Evolutionary conservation across 2,329 filamentous ascomycete species (phyloP).

Genomic region (Cladosporium sp.): DNA sequence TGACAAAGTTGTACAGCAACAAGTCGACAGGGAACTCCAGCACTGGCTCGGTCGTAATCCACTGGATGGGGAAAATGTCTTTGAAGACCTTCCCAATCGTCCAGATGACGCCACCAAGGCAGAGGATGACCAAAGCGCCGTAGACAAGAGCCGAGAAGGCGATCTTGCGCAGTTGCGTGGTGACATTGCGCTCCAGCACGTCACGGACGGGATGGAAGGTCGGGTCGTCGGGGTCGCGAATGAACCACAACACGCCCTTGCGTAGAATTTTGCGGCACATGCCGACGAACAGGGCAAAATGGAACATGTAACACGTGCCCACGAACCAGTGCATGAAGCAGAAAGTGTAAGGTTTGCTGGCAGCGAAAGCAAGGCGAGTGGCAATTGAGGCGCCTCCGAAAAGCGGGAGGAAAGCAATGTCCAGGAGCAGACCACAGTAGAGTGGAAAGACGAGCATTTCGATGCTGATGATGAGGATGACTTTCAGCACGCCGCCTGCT

Average conservation of each 20-base stretch:
- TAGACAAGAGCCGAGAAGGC: constrained; percentile 95
- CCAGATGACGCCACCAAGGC: constrained; percentile 95
- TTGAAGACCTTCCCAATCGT: constrained; percentile 66
- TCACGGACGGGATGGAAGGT: constrained; percentile 97
- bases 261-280: constrained; percentile 99
- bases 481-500: constrained; percentile 94
- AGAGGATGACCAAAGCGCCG: constrained; percentile 85
- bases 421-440: constrained; percentile 89
- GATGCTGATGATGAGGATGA: constrained; percentile 96
- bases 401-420: constrained; percentile 80
- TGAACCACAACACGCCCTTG: constrained; percentile 93
- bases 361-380: constrained; percentile 74
- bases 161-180: constrained; percentile 92
- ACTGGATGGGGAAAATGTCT: constrained; percentile 81
- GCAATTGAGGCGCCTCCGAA: constrained; percentile 77
- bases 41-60: constrained; percentile 87
- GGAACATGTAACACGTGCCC: constrained; percentile 99
- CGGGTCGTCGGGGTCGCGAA: constrained; percentile 94
- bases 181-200: constrained; percentile 87
- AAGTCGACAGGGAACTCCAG: constrained; percentile 93
- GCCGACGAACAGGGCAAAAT: constrained; percentile 96
- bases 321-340: constrained; percentile 99
- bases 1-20: constrained; percentile 94
- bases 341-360: constrained; percentile 77
- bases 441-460: constrained; percentile 98